Evolutionary conservation across 2,329 filamentous ascomycete genomes (phyloP).

Genomic region (Xylaria sp.): DNA sequence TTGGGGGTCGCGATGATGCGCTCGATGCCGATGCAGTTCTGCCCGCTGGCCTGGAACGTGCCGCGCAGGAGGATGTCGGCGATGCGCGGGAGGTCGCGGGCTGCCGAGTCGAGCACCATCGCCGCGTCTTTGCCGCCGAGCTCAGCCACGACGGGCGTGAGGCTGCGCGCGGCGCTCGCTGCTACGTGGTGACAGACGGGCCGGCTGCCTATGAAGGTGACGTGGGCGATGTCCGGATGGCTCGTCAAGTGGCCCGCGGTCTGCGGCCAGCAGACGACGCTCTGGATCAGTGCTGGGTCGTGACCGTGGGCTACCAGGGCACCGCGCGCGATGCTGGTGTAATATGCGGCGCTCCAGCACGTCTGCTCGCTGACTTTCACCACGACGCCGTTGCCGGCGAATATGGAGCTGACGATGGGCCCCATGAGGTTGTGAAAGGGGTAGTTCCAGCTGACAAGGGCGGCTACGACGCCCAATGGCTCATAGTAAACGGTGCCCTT

Average conservation of each 20-base stretch:
- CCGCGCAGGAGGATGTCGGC: slow-evolving; percentile 88
- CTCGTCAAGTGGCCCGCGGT: slow-evolving; percentile 84
- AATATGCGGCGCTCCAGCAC: slow-evolving; percentile 90
- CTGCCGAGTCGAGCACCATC: slow-evolving; percentile 84
- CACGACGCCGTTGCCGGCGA: slow-evolving; percentile 89
- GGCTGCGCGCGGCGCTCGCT: slow-evolving; percentile 81
- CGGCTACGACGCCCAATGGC: slow-evolving; percentile 90
- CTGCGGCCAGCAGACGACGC: slow-evolving; percentile 86
- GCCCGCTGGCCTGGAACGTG: slow-evolving; percentile 92
- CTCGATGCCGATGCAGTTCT: slow-evolving; percentile 98
- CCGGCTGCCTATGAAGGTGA: slow-evolving; percentile 95
- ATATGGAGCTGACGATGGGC: slow-evolving; percentile 89
- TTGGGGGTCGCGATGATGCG: slow-evolving; percentile 83
- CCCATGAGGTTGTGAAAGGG: slow-evolving; percentile 95
- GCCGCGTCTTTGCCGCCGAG: slow-evolving; percentile 95
- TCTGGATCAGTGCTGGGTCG: slow-evolving; percentile 83
- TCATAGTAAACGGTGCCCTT: slow-evolving; percentile 90
- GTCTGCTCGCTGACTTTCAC: slow-evolving; percentile 97
- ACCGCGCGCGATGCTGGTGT: slow-evolving; percentile 79
- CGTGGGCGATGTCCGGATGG: slow-evolving; percentile 83
- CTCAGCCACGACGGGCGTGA: slow-evolving; percentile 92
- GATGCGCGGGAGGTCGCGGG: slow-evolving; percentile 74
- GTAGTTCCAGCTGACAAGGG: slow-evolving; percentile 97
- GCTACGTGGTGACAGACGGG: slow-evolving; percentile 90
- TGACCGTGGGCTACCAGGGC: slow-evolving; percentile 87